Base-by-base conservation (phyloP, 495 filamentous ascomycete species). In the Xylaria intraflava region DNA sequence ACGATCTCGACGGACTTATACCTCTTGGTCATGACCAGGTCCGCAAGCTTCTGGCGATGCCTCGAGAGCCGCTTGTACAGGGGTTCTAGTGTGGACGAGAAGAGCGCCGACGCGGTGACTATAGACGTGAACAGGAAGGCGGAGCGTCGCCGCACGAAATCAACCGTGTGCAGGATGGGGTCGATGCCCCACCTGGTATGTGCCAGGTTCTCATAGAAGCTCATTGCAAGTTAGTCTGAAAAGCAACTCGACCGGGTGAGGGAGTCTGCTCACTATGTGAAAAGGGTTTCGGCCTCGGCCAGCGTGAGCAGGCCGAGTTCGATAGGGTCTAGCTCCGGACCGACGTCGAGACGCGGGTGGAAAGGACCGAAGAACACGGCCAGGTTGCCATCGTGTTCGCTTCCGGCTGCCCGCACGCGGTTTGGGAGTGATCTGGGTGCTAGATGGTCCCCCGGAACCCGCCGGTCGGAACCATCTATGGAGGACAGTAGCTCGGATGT, bases 181-280 rank as follows among this genome's bases (percentile, higher is more conserved):
- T 87, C 84, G 16, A 87, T 77, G 3, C 85, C 84, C 85, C 85
- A 88, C 61, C 85, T 72, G 0, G 84, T 88, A 65, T 88, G 85
- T 12, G 84, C 79, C 31, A 88, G 80, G 41, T 84, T 83, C 31
- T 82, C 75, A 51, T 85, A 83, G 61, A 87, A 88, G 59, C 83
- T 86, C 44, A 31, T 29, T 17, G 14, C 20, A 6, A 46, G 7
- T 49, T 17, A 55, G 53, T 41, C 16, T 30, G 5, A 23, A 46
- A n/a, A n/a, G 40, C 3, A 17, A 19, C 5, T 16, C 6, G 6
- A 6, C 23, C 36, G 26, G 0, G 26, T 16, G 35, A 9, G n/a
- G 19, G 10, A 10, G 11, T 6, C 7, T 10, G 64, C 77, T 63
- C 74, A 87, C 83, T 80, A 87, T 27, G 69, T 65, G 52, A 88